Evolutionary conservation across 2,329 filamentous ascomycete genomes (phyloP), one percentile per base, ranked within the genome.

Genomic region (Phoma herbarum): DNA sequence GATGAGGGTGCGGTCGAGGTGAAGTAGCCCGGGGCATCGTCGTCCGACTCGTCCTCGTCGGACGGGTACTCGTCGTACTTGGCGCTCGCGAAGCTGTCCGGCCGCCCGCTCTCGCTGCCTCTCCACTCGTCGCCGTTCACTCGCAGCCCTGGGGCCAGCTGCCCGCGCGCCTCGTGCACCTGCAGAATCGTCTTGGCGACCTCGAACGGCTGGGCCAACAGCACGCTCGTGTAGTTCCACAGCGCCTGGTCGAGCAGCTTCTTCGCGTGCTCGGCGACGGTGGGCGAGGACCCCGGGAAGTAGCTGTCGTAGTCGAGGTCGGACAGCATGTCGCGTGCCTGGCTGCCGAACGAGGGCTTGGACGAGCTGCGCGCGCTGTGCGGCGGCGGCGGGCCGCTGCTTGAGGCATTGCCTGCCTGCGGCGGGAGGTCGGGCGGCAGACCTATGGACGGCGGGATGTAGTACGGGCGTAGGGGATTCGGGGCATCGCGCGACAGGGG

Each of bases 171-270:
- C 51, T 86, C 79, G 63, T 86, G 87, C 50, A 93, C 87, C 79
- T 99, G 95, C 68, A 99, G 80, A 55, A 98, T 86, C 14, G 90
- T 95, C 84, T 97, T 98, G 72, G 94, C 93, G 57, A 97, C 93
- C 82, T 98, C 95, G 77, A 99, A 98, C 14, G 95, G 95, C 79
- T 99, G 95, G 52, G 92, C 90, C 75, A 97, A 88, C 71, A 98
- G 78, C 23, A 97, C 89, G 57, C 90, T 92, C 14, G 89, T 90
- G 80, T 99, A 99, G 75, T 95, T 94, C 88, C 93, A 96, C 77
- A 96, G 75, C 64, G 95, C 86, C 75, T 93, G 89, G 74, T 98
- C 93, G 46, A 97, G 74, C 60, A 96, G 80, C 62, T 90, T 88
- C 74, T 90, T 91, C 42, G 90, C 82, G 63, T 90, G 90, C 67